Percentiles rank a stretch among this genome's conserved stretches.
These are phyloP conservation scores for Tieghemostelium lacteum DNA, from an alignment of 78 protist species.

Conservation along the genomic window DNA sequence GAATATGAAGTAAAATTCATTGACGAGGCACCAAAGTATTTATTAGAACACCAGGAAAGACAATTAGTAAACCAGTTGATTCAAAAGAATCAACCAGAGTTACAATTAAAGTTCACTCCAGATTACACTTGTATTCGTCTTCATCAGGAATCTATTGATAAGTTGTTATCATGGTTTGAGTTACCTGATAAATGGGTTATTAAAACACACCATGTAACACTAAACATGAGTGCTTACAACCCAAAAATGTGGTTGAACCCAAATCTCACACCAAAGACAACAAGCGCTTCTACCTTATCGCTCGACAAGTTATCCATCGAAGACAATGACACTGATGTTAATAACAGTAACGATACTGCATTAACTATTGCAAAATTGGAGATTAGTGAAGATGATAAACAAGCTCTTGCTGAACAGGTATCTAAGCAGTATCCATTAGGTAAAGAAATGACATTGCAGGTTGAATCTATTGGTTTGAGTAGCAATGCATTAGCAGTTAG, in stretches of 20 bases:
- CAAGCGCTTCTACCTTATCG: too few relatives aligned
- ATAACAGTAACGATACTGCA: background rate
- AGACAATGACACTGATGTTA: background rate
- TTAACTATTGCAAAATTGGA: background rate
- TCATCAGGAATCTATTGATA: conserved; percentile 11
- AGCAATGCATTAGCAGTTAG: conserved; percentile 45
- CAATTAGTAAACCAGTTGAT: conserved; percentile 21
- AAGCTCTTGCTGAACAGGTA: background rate
- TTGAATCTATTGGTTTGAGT: conserved; percentile 50
- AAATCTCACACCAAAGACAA: background rate
- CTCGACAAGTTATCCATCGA: too few relatives aligned
- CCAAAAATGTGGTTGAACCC: conserved; percentile 17
- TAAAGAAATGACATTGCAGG: background rate
- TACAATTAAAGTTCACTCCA: background rate
- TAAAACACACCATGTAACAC: conserved; percentile 56
- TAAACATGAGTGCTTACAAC: conserved; percentile 20
- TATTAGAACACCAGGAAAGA: background rate
- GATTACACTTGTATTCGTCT: conserved; percentile 33
- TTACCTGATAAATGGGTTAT: conserved; percentile 40
- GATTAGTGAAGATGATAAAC: background rate
- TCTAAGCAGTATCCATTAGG: conserved; percentile 7
- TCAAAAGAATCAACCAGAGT: background rate
- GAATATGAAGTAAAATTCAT: background rate
- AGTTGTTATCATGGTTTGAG: background rate
- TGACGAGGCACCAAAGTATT: conserved; percentile 32